These are phyloP conservation scores for Cucumis sativus DNA, from an alignment of 306 rosid species.

Conservation along the genomic window Cucumber_9930_V3 NC_026656.2:24654001-24654500, in stretches of 20 bases:
- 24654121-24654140: not conserved
- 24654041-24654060: constrained; percentile 2
- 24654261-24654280: not conserved
- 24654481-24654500: too few relatives aligned
- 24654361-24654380: too few relatives aligned
- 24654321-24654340: too few relatives aligned
- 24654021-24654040: not conserved
- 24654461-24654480: too few relatives aligned
- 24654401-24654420: too few relatives aligned
- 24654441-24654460: too few relatives aligned
- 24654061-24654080: not conserved
- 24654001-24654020: not conserved
- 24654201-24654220: not conserved
- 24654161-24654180: not conserved
- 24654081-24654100: constrained; percentile 20
- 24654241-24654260: not conserved
- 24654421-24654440: too few relatives aligned
- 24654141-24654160: not conserved
- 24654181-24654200: not conserved
- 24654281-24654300: not conserved
- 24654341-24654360: too few relatives aligned
- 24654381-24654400: too few relatives aligned
- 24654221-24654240: not conserved
- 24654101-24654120: constrained; percentile 25
- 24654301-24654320: not conserved